Conservation (phyloP, 495 filamentous ascomycete genomes). For the Aspergillus egyptiacus region DNA sequence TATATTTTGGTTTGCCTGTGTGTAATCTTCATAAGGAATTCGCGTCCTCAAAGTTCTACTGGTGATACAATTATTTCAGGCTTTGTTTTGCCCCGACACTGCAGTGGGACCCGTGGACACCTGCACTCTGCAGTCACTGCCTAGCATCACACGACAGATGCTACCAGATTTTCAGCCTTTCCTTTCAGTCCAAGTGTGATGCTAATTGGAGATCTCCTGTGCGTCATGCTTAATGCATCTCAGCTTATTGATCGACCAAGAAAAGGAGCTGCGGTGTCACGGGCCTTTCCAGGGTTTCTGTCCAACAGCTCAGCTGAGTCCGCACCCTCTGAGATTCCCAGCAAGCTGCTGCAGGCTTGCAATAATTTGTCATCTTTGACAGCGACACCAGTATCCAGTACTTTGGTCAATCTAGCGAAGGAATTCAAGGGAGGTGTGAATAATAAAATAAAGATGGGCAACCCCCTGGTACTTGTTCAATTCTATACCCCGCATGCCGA, state of each 20-base stretch:
- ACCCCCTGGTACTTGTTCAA: not conserved
- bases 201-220: constrained; percentile 10
- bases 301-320: constrained; percentile 5
- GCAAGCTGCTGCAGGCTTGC: too few species aligned
- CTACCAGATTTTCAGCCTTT: not conserved
- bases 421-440: constrained; percentile 3
- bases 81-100: not conserved
- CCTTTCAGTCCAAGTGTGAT: not conserved
- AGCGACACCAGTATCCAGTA: not conserved
- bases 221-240: constrained; percentile 12
- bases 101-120: too few species aligned
- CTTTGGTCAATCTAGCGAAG: not conserved
- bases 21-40: constrained; percentile 5
- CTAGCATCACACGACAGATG: constrained; percentile 7
- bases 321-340: not conserved
- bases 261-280: constrained; percentile 12
- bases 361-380: not conserved
- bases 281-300: too few species aligned
- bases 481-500: constrained; percentile 10
- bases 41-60: not conserved
- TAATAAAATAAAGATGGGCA: not conserved
- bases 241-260: constrained; percentile 12
- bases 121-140: constrained; percentile 8
- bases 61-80: constrained; percentile 12
- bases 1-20: not conserved